Base-by-base conservation (phyloP, 2,329 filamentous ascomycete genomes). In the Stenocarpella maydis region DNA sequence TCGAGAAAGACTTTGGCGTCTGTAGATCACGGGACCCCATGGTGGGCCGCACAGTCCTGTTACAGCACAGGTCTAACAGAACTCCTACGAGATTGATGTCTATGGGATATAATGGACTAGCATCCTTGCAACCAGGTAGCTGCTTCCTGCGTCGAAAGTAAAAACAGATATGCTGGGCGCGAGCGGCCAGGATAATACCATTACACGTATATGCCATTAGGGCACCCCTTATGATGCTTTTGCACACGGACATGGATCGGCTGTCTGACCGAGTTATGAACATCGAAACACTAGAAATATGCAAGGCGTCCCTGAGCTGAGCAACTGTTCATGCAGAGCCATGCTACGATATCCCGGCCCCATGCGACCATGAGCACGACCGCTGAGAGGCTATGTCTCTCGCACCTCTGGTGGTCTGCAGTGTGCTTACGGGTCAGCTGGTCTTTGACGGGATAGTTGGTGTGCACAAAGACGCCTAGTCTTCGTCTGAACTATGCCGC, bases 401-500 rank as follows among this genome's bases (percentile, higher is more conserved):
- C 7, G 12, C 26, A 15, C 55, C 9, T 45, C 28, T 8, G 41
- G 28, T 37, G 19, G 12, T 17, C 28, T 31, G 41, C n/a, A 21
- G 4, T 34, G 26, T 19, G 6, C 7, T 34, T 19, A 31, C 34
- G 26, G 41, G 41, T 61, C 10, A 21, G n/a, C 39, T 49, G 28
- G 49, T 2, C 8, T 14, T 45, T 41, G 49, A 1, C 43, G 4
- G 41, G 9, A 6, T 3, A 2, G 58, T 47, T 17, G 17, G n/a
- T 37, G 58, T 34, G 58, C 43, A 37, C 34, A 34, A 34, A 19
- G 26, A 31, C 1, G 14, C 17, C 24, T 63, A 63, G 58, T 37
- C 41, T 63, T 63, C 58, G 8, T 63, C 58, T 63, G 58, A 63
- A 63, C 58, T 43, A 49, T 45, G 58, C 43, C 43, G 43, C 49